Evolutionary conservation across 306 rosid genomes (phyloP).

Genomic region (Vigna hirtella): DNA sequence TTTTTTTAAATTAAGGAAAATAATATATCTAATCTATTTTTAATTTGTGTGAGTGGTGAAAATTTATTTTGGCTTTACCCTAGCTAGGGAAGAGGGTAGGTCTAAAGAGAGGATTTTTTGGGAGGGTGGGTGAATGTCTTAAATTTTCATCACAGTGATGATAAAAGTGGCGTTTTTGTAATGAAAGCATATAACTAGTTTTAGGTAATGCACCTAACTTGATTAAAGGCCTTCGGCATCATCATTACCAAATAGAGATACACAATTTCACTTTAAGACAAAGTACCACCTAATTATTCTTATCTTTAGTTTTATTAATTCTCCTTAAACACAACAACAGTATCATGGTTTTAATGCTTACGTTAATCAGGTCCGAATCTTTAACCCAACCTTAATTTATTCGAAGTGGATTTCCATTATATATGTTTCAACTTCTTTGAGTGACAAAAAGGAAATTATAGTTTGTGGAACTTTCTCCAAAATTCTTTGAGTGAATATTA

Average conservation of each 20-base stretch:
- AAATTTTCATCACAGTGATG: constrained; percentile 43
- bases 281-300: constrained; percentile 20
- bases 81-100: constrained; percentile 14
- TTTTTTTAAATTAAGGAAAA: too few relatives aligned
- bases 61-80: neutral
- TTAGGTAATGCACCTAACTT: constrained; percentile 44
- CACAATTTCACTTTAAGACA: constrained; percentile 3
- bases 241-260: constrained; percentile 36
- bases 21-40: too few relatives aligned
- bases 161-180: constrained; percentile 20
- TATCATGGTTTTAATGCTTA: neutral
- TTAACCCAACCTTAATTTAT: constrained; percentile 3
- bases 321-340: neutral
- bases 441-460: neutral
- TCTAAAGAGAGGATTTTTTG: constrained; percentile 29
- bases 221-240: constrained; percentile 27
- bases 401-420: neutral
- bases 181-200: constrained; percentile 19
- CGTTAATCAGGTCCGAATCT: neutral
- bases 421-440: neutral
- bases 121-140: constrained; percentile 41
- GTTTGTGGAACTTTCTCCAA: too few relatives aligned
- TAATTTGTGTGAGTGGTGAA: too few relatives aligned
- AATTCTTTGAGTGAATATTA: neutral
- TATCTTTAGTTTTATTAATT: constrained; percentile 27